Conservation (phyloP, 805 yeast species). For the Ogataea glucozyma region DNA sequence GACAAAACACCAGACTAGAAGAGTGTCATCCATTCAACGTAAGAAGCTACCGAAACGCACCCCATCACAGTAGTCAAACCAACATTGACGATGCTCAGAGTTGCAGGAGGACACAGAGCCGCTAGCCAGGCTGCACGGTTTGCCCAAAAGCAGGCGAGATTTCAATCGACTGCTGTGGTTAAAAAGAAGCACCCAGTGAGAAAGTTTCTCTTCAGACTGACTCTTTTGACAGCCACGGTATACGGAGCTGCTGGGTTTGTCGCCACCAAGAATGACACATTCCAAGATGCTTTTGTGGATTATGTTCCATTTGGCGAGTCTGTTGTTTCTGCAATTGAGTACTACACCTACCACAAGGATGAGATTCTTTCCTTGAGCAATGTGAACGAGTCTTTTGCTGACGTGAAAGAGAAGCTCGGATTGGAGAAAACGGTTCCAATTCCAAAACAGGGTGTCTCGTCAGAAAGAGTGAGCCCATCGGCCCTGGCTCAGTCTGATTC, state of each 20-base stretch:
- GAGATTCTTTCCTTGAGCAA: slow-evolving; percentile 24
- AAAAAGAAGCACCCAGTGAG: slow-evolving; percentile 28
- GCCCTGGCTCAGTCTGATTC: slow-evolving; percentile 10
- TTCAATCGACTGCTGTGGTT: slow-evolving; percentile 26
- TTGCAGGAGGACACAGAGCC: slow-evolving; percentile 13
- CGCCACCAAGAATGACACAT: slow-evolving; percentile 55
- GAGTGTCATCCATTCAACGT: neutral
- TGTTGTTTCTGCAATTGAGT: slow-evolving; percentile 51
- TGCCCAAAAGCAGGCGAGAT: slow-evolving; percentile 20
- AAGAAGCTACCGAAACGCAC: neutral
- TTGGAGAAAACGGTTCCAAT: slow-evolving; percentile 41
- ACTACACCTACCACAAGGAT: slow-evolving; percentile 28
- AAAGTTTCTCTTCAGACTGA: slow-evolving; percentile 29
- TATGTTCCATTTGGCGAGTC: slow-evolving; percentile 65
- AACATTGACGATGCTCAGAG: slow-evolving; percentile 14
- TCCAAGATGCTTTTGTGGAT: slow-evolving; percentile 62
- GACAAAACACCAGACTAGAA: slow-evolving; percentile 6
- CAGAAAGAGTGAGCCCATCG: slow-evolving; percentile 33
- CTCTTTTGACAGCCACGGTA: slow-evolving; percentile 31
- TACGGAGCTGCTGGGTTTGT: slow-evolving; percentile 64
- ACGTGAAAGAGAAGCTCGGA: slow-evolving; percentile 40
- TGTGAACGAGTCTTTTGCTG: slow-evolving; percentile 32
- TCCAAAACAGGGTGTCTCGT: slow-evolving; percentile 41
- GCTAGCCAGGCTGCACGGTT: slow-evolving; percentile 15
- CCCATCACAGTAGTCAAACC: neutral